Conservation (phyloP, 2,329 filamentous ascomycete genomes). For the Ophiocordyceps camponoti-floridani region DNA sequence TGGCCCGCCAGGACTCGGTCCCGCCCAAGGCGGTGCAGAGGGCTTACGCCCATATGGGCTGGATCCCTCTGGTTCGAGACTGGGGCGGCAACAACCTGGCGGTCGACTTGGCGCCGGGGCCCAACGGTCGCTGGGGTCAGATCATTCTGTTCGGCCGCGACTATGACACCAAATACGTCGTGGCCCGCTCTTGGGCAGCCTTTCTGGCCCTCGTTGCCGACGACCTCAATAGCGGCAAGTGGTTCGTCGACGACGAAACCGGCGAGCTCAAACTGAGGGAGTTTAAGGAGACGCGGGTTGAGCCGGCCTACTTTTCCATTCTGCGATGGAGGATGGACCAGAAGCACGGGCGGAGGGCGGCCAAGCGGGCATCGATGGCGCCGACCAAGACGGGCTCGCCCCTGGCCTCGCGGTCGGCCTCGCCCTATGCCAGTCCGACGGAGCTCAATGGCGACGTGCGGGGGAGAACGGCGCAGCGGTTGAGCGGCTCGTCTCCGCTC, state of each 20-base stretch:
- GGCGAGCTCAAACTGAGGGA: slow-evolving; percentile 82
- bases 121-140: slow-evolving; percentile 84
- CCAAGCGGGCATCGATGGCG: slow-evolving; percentile 34
- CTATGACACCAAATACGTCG: slow-evolving; percentile 96
- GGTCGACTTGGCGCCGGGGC: slow-evolving; percentile 79
- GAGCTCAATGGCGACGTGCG: slow-evolving; percentile 42
- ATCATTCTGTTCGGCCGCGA: slow-evolving; percentile 93
- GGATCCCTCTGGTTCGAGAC: slow-evolving; percentile 91
- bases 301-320: slow-evolving; percentile 88
- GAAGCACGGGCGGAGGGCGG: slow-evolving; percentile 59
- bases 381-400: slow-evolving; percentile 24
- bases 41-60: slow-evolving; percentile 80
- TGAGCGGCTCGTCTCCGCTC: slow-evolving; percentile 39
- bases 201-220: slow-evolving; percentile 80
- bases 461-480: slow-evolving; percentile 47
- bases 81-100: slow-evolving; percentile 98
- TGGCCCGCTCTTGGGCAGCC: slow-evolving; percentile 78
- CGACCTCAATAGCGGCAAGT: slow-evolving; percentile 77
- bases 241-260: slow-evolving; percentile 81
- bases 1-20: slow-evolving; percentile 72
- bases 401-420: slow-evolving; percentile 28
- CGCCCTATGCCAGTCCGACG: slow-evolving; percentile 48
- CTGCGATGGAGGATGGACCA: slow-evolving; percentile 90
- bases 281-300: slow-evolving; percentile 76
- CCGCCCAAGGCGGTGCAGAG: slow-evolving; percentile 77